Evolutionary conservation across 441 rosid genomes (phyloP).

Genomic region (Gossypium gossypioides): DNA sequence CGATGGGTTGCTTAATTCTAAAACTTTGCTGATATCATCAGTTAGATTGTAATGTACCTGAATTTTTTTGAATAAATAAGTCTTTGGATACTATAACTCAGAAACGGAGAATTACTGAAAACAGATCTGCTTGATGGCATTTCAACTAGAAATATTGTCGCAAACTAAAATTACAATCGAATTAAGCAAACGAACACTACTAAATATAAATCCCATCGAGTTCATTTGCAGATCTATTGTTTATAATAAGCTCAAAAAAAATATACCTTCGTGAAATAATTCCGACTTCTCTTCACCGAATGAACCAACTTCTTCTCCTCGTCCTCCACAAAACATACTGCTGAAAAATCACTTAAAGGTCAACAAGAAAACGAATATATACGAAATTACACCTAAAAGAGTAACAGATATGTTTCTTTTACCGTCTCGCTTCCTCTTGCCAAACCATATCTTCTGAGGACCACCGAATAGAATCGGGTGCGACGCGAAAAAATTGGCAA

Average conservation of each 20-base stretch:
- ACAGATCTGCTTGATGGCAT: neutral
- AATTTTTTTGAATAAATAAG: constrained; percentile 3
- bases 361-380: neutral
- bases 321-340: constrained; percentile 12
- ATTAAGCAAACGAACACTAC: neutral
- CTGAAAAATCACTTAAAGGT: neutral
- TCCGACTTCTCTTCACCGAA: constrained; percentile 29
- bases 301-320: constrained; percentile 17
- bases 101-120: neutral
- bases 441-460: constrained; percentile 14
- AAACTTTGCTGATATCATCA: constrained; percentile 19
- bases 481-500: constrained; percentile 14
- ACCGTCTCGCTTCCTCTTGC: constrained; percentile 43
- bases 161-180: neutral
- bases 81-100: neutral
- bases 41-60: constrained; percentile 30
- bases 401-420: constrained; percentile 5
- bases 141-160: neutral
- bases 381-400: neutral
- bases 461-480: constrained; percentile 5
- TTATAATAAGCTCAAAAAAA: constrained; percentile 12
- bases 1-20: constrained; percentile 4
- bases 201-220: neutral
- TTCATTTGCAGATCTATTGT: neutral
- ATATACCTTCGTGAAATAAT: constrained; percentile 28